Evolutionary conservation across 805 yeast species (phyloP).

Genomic region (Candida ponderosae): DNA sequence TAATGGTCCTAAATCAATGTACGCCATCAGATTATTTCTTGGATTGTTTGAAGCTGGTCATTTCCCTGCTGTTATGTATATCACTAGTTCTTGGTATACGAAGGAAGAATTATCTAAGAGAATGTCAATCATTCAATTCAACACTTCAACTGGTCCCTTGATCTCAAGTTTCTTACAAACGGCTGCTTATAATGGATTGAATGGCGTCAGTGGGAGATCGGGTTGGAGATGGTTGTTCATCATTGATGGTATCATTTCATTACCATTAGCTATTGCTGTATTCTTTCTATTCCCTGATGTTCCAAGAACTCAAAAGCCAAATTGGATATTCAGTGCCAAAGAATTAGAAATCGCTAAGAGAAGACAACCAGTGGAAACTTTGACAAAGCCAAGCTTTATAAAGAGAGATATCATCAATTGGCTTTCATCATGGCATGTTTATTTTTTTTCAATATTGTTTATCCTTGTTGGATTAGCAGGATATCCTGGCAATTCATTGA

Average conservation of each 20-base stretch:
- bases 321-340: conserved; percentile 16
- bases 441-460: conserved; percentile 1
- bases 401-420: conserved; percentile 2
- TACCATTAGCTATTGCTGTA: conserved; percentile 2
- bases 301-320: conserved; percentile 20
- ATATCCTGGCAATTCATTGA: background rate
- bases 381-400: conserved; percentile 1
- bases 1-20: conserved; percentile 31
- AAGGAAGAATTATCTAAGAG: conserved; percentile 41
- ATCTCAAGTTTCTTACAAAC: conserved; percentile 26
- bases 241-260: conserved; percentile 34
- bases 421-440: conserved; percentile 4
- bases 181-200: conserved; percentile 21
- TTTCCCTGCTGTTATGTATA: conserved; percentile 41
- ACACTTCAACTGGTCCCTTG: conserved; percentile 45
- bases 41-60: conserved; percentile 50
- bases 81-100: conserved; percentile 40
- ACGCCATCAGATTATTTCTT: conserved; percentile 45
- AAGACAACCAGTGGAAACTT: conserved; percentile 4
- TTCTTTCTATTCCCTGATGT: conserved; percentile 18
- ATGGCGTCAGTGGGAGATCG: conserved; percentile 34
- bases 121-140: conserved; percentile 44
- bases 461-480: conserved; percentile 1
- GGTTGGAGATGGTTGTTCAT: conserved; percentile 64
- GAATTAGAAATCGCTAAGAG: conserved; percentile 1